A percentile compares a stretch with the other conserved stretches of the same genome.
Evolutionary conservation across 768 basidiomycete species (phyloP).

Genomic region (Termitomyces heimii): DNA sequence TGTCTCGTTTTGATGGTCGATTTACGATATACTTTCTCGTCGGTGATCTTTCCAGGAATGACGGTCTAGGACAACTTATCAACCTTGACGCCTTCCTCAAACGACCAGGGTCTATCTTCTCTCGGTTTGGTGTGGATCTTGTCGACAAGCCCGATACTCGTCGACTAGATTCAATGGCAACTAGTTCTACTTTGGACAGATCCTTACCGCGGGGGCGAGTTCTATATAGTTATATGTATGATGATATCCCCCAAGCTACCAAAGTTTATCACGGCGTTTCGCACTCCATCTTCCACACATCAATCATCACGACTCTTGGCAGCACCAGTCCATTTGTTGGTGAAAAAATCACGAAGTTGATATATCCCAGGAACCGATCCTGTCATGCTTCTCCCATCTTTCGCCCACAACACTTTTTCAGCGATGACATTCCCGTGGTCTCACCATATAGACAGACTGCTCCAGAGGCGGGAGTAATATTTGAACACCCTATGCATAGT

Average conservation of each 20-base stretch:
- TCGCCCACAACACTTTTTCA: conserved; percentile 12
- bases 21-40: conserved; percentile 12
- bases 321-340: conserved; percentile 8
- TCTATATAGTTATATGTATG: conserved; percentile 10
- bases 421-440: conserved; percentile 12
- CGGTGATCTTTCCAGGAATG: conserved; percentile 8
- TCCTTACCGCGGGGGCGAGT: conserved; percentile 4
- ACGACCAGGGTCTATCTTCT: conserved; percentile 9
- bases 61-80: conserved; percentile 3
- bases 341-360: conserved; percentile 4
- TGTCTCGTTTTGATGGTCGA: conserved; percentile 11
- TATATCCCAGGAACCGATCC: conserved; percentile 4
- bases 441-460: conserved; percentile 13
- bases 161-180: background rate
- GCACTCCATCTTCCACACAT: conserved; percentile 11
- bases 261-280: conserved; percentile 5
- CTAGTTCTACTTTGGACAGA: background rate
- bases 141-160: background rate
- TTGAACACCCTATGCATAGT: conserved; percentile 13
- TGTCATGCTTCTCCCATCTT: conserved; percentile 7
- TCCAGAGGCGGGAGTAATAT: conserved; percentile 9
- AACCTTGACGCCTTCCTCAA: conserved; percentile 4
- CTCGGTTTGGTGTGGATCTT: conserved; percentile 4
- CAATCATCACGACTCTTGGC: conserved; percentile 6
- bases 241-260: conserved; percentile 14